Conservation (phyloP, 164 flowering plant genomes). For the Kalanchoe fedtschenkoi region DNA sequence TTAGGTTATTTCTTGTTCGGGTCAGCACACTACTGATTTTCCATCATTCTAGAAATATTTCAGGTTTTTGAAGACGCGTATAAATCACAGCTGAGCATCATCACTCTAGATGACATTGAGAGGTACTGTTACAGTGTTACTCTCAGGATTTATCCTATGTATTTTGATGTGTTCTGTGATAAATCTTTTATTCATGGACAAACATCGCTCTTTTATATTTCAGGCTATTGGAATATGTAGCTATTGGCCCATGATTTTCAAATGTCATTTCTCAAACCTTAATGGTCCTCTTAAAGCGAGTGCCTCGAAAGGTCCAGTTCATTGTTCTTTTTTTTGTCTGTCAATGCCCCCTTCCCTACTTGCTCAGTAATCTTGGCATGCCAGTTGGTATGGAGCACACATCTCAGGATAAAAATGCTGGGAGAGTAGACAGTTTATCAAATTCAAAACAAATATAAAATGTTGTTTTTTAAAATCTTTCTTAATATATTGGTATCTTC, state of each 20-base stretch:
- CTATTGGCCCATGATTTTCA: constrained; percentile 95
- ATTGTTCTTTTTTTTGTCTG: not conserved
- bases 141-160: not conserved
- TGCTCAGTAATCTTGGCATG: no score
- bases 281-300: constrained; percentile 77
- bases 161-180: not conserved
- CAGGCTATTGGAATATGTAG: constrained; percentile 80
- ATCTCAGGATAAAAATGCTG: no score
- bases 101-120: constrained; percentile 94
- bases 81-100: constrained; percentile 79
- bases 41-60: not conserved
- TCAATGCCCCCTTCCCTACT: not conserved
- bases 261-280: constrained; percentile 79
- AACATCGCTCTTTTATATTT: not conserved
- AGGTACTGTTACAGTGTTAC: constrained; percentile 44
- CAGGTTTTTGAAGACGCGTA: constrained; percentile 99
- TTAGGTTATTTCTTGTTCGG: not conserved
- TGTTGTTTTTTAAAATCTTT: no score
- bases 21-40: not conserved
- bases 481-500: no score
- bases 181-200: not conserved
- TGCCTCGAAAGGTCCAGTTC: constrained; percentile 76
- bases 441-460: no score
- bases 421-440: no score
- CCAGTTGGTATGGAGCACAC: no score